These are phyloP conservation scores for Candida adriatica DNA, from an alignment of 805 yeast genomes.

Conservation along the genomic window DNA sequence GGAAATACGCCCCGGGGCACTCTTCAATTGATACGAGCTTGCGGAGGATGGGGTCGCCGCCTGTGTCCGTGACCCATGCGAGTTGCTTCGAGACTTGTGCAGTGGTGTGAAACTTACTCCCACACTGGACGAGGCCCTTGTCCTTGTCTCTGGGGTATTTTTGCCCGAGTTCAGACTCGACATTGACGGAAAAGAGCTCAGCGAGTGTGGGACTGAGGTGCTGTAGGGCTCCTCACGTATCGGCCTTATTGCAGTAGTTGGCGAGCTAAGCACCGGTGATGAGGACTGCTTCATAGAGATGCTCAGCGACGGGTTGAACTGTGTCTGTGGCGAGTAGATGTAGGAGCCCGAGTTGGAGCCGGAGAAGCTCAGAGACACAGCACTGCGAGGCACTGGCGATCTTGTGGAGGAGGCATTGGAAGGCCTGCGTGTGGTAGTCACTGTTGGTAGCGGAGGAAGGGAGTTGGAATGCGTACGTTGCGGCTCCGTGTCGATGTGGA, in stretches of 20 bases:
- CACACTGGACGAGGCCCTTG: conserved; percentile 7
- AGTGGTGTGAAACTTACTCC: conserved; percentile 7
- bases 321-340: conserved; percentile 12
- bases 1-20: conserved; percentile 6
- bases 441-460: conserved; percentile 28
- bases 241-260: conserved; percentile 15
- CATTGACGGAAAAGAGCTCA: conserved; percentile 22
- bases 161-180: conserved; percentile 14
- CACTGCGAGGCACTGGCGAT: conserved; percentile 21
- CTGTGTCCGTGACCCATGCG: conserved; percentile 7
- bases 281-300: conserved; percentile 18
- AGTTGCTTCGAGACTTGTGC: conserved; percentile 12
- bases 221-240: conserved; percentile 15
- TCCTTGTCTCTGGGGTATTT: conserved; percentile 10
- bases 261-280: conserved; percentile 22
- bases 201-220: conserved; percentile 5
- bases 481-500: neutral
- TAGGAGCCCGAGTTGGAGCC: conserved; percentile 21
- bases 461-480: conserved; percentile 21
- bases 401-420: conserved; percentile 21
- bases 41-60: conserved; percentile 1
- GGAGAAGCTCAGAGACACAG: conserved; percentile 18
- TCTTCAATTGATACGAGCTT: neutral
- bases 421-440: conserved; percentile 25
- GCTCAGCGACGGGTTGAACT: conserved; percentile 1